These are phyloP conservation scores for Bruguiera sexangula DNA, from an alignment of 345 rosid genomes.

Conservation along the genomic window DNA sequence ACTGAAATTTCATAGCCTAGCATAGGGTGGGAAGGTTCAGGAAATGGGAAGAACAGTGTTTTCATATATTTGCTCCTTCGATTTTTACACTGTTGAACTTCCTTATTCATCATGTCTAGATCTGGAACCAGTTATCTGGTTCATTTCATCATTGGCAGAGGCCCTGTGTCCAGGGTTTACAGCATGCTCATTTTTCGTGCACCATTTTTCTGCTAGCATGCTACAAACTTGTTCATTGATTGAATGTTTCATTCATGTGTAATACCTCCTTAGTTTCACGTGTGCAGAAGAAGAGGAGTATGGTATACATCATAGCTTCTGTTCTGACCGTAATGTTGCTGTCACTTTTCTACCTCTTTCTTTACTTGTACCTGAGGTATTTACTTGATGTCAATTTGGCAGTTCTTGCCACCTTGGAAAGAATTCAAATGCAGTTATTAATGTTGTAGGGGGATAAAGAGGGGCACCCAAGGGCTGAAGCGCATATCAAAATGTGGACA, in stretches of 20 bases:
- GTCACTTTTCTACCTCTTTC: slow-evolving; percentile 26
- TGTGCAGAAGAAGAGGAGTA: slow-evolving; percentile 21
- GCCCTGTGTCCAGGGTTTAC: not conserved
- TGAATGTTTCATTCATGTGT: not conserved
- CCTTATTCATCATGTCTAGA: no score
- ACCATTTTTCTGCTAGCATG: not conserved
- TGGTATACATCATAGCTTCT: slow-evolving; percentile 20
- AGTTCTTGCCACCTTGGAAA: not conserved
- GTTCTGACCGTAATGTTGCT: slow-evolving; percentile 23
- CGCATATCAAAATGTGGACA: slow-evolving; percentile 19
- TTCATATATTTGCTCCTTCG: no score
- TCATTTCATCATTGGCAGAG: not conserved
- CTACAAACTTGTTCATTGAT: not conserved
- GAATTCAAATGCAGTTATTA: not conserved
- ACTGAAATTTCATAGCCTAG: not conserved
- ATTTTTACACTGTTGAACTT: no score
- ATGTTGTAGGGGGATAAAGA: slow-evolving; percentile 24
- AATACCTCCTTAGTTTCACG: not conserved
- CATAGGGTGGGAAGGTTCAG: not conserved
- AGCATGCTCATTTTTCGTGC: no score
- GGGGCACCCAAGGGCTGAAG: slow-evolving; percentile 23
- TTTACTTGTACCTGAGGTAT: slow-evolving; percentile 26
- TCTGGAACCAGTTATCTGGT: no score
- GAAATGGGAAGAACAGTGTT: not conserved
- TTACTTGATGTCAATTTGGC: not conserved